Percentiles rank a stretch among this genome's conserved stretches.
Evolutionary conservation across 129 eudicot species (phyloP).

Genomic region (Dittrichia graveolens): DNA sequence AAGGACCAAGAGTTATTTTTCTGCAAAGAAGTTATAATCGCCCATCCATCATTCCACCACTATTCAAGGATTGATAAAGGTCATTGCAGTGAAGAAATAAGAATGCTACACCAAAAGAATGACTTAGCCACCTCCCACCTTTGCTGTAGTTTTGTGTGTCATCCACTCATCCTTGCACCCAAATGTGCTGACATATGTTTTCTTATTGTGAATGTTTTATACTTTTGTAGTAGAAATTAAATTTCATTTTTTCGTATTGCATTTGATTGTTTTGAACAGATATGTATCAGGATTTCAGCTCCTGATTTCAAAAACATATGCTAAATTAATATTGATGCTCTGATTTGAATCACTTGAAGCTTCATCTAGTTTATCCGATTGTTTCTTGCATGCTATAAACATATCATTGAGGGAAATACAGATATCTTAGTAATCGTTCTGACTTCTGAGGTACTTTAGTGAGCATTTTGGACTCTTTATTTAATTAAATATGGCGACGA

Average conservation of each 20-base stretch:
- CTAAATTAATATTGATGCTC: not conserved
- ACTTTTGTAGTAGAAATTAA: conserved; percentile 3
- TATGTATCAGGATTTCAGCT: not conserved
- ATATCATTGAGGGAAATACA: not conserved
- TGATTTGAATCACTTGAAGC: not conserved
- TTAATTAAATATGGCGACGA: not conserved
- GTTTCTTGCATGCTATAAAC: conserved; percentile 5
- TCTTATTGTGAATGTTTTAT: not conserved
- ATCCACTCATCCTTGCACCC: not conserved
- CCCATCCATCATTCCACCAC: too few relatives aligned
- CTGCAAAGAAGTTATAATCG: too few relatives aligned
- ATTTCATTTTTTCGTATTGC: not conserved
- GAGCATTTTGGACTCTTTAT: not conserved
- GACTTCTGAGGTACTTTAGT: not conserved
- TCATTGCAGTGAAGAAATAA: too few relatives aligned
- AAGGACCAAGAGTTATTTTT: too few relatives aligned
- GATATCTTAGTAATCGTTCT: not conserved
- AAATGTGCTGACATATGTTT: not conserved
- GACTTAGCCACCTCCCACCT: too few relatives aligned
- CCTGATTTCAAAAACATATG: not conserved
- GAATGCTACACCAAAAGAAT: too few relatives aligned
- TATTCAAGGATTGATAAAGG: too few relatives aligned
- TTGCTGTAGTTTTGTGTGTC: too few relatives aligned
- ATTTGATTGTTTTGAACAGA: not conserved
- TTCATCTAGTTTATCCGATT: conserved; percentile 1